These are phyloP conservation scores for Rhodomyrtus tomentosa DNA, from an alignment of 345 rosid species.

Conservation along the genomic window DNA sequence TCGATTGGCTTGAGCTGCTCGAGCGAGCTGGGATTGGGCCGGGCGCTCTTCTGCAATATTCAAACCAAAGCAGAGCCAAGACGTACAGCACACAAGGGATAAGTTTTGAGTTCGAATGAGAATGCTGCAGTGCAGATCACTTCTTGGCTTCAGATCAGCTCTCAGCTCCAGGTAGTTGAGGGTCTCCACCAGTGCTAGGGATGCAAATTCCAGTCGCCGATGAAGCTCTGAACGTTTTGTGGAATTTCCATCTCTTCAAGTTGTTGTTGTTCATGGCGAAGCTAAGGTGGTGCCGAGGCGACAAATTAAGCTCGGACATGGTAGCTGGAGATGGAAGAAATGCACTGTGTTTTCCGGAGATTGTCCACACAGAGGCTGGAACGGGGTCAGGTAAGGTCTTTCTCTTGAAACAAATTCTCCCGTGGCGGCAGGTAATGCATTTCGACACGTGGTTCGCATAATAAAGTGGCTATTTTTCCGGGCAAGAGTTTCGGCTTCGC, in stretches of 20 bases:
- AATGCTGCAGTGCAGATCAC: not conserved
- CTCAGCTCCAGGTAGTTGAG: not conserved
- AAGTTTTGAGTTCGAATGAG: not conserved
- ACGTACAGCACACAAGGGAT: not conserved
- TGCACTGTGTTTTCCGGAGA: not conserved
- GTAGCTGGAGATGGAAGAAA: not conserved
- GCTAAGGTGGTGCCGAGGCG: not conserved
- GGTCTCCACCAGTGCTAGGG: not conserved
- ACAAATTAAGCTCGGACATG: not conserved
- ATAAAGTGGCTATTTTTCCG: not conserved
- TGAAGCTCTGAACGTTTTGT: not conserved
- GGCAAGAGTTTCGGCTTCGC: not conserved
- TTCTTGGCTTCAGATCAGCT: not conserved
- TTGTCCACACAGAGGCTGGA: not conserved
- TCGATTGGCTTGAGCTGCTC: not conserved
- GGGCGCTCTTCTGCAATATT: too few relatives aligned
- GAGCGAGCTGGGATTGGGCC: not conserved
- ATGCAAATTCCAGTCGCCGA: not conserved
- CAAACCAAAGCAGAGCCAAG: too few relatives aligned
- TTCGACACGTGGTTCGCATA: not conserved
- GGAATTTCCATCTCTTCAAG: not conserved
- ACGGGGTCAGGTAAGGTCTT: not conserved
- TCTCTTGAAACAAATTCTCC: not conserved
- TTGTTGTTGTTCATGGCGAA: not conserved
- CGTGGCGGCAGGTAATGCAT: not conserved